phyloP scores from a whole-genome alignment of 257 asterid genomes.

The Echium plantagineum region DNA sequence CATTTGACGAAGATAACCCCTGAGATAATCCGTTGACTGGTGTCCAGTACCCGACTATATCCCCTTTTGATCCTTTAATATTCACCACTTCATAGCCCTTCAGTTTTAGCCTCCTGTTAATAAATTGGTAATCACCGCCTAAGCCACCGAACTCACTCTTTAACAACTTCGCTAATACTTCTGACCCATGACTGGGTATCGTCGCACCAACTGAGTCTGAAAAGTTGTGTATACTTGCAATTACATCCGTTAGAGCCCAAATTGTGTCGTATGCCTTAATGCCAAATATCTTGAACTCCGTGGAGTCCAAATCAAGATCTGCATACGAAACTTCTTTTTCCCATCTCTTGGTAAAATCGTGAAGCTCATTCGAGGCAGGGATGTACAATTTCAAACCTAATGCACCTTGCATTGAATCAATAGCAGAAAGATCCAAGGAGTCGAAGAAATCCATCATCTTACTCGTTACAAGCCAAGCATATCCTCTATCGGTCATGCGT shows the following conservation, averaged over 20 bases:
- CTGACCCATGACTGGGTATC: not conserved
- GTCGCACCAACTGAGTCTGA: not conserved
- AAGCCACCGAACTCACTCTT: constrained; percentile 14
- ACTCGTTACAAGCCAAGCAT: constrained; percentile 36
- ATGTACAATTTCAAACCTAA: constrained; percentile 27
- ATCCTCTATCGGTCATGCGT: constrained; percentile 30
- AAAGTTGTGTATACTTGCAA: not conserved
- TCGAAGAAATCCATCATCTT: constrained; percentile 26
- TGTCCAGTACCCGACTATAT: constrained; percentile 34
- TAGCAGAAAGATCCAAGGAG: constrained; percentile 14
- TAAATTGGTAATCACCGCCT: constrained; percentile 19
- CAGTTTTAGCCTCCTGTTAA: constrained; percentile 16
- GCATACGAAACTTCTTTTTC: constrained; percentile 14
- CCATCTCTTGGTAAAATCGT: constrained; percentile 19
- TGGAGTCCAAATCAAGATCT: constrained; percentile 7
- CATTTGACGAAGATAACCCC: constrained; percentile 6
- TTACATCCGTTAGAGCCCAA: constrained; percentile 9
- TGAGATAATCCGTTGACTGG: constrained; percentile 16
- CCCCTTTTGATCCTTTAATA: constrained; percentile 24
- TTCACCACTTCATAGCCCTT: constrained; percentile 26
- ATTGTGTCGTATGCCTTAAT: constrained; percentile 35
- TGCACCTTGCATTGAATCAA: constrained; percentile 28
- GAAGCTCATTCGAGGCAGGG: constrained; percentile 19
- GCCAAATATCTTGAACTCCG: constrained; percentile 17
- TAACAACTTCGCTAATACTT: constrained; percentile 2